Evolutionary conservation across 805 yeast species (phyloP), one percentile per base, ranked within the genome.

Genomic region (Cyberlindnera amylophila): DNA sequence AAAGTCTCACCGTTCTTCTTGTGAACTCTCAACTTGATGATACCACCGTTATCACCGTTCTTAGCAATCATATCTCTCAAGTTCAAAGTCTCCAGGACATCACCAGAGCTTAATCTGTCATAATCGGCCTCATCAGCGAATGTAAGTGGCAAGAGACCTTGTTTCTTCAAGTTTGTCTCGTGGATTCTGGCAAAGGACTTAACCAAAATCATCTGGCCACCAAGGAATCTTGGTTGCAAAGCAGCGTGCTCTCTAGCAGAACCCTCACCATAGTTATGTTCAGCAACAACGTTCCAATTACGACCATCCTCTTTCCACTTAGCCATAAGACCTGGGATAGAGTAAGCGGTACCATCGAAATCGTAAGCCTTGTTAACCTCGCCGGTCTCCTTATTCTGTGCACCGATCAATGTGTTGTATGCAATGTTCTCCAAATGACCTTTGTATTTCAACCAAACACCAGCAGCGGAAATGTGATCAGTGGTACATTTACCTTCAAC

Each of bases 231-330:
- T 43, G 98, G 99, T 27, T 93, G 87, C 53, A 93, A 73, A 13
- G 98, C 98, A 35, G 99, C 99, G 60, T 91, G 99, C 66, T 91
- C 99, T 77, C 99, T 86, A 26, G 99, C 97, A 38, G 97, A 90
- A 57, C 99, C 99, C 72, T 91, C 99, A 69, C 99, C 99, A 61
- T 91, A 93, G 68, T 91, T 91, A 63, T 93, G 96, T 65, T 93
- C 99, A 41, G 97, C 98, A 51, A 93, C 84, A 34, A 93, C 97
- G 52, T 81, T 75, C 99, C 99, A 91, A 16, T 95, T 93, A 55
- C 85, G 76, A 14, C 66, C 54, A 47, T 87, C 93, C 39, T 79
- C 71, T 64, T 91, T 90, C 97, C 97, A 93, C 65, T 86, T 86
- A 66, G 82, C 84, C 96, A 93, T 93, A 46, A 90, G 75, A 54